Conservation (phyloP, 2,329 filamentous ascomycete genomes). For the Pyrenophora graminea region DNA sequence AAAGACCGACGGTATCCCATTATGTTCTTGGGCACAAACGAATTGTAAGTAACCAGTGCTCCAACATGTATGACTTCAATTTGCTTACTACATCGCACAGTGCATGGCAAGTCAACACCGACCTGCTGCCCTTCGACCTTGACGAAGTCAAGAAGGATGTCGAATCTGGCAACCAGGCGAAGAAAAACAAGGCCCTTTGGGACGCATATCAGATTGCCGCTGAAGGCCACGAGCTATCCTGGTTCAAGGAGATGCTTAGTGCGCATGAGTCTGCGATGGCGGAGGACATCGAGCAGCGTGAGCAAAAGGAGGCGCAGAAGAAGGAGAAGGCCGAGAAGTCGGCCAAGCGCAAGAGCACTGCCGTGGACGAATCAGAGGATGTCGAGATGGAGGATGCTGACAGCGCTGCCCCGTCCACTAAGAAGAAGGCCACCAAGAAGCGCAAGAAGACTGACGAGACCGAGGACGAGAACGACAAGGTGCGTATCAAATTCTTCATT, state of each 20-base stretch:
- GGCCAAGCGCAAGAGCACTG: constrained; percentile 49
- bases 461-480: constrained; percentile 72
- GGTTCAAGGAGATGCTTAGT: constrained; percentile 79
- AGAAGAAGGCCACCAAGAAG: constrained; percentile 61
- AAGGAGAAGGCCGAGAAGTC: constrained; percentile 64
- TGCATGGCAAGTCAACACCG: constrained; percentile 87
- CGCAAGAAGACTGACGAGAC: constrained; percentile 73
- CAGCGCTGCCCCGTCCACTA: constrained; percentile 43
- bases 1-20: constrained; percentile 87
- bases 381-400: constrained; percentile 48
- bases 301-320: constrained; percentile 64
- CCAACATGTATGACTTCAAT: background rate
- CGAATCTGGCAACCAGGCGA: constrained; percentile 74
- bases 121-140: constrained; percentile 75
- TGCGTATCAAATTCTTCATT: constrained; percentile 23
- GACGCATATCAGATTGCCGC: constrained; percentile 80
- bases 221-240: constrained; percentile 74
- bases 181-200: constrained; percentile 79
- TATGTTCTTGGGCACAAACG: constrained; percentile 93
- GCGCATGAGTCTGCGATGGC: constrained; percentile 61
- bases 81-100: constrained; percentile 53
- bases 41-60: constrained; percentile 76
- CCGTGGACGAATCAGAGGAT: constrained; percentile 40
- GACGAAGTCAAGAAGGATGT: constrained; percentile 74
- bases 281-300: constrained; percentile 65